These are phyloP conservation scores for Vigna unguiculata DNA, from an alignment of 306 rosid genomes.

Conservation along the genomic window DNA sequence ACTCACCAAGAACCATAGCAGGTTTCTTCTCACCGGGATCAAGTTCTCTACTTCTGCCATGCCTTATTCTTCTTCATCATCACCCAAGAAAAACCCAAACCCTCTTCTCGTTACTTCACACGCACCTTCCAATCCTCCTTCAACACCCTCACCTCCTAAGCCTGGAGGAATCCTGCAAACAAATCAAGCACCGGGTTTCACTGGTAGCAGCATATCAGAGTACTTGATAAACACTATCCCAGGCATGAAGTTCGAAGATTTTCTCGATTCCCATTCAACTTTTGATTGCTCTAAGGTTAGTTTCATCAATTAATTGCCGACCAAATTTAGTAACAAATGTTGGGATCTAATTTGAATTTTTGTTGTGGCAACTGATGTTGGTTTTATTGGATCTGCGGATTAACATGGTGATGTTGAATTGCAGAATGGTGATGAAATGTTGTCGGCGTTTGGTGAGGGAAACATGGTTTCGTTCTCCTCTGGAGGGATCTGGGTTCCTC, in stretches of 20 bases:
- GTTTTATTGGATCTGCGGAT: constrained; percentile 25
- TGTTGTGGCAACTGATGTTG: neutral
- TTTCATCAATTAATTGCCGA: neutral
- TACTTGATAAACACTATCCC: constrained; percentile 90
- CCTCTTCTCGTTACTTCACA: neutral
- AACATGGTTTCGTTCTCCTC: constrained; percentile 51
- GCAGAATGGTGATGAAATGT: constrained; percentile 57
- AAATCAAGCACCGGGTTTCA: constrained; percentile 39
- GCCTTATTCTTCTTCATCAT: constrained; percentile 23
- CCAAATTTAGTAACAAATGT: neutral
- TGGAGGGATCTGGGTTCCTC: constrained; percentile 80
- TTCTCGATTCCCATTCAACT: constrained; percentile 69
- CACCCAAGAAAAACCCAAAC: constrained; percentile 1
- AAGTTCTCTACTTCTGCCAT: constrained; percentile 57
- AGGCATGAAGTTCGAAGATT: constrained; percentile 92
- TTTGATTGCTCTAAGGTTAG: constrained; percentile 70
- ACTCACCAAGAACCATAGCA: constrained; percentile 70
- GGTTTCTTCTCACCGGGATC: constrained; percentile 83
- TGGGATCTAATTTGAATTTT: neutral
- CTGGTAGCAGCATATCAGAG: constrained; percentile 74
- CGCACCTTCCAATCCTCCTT: constrained; percentile 39
- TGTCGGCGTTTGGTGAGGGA: constrained; percentile 45
- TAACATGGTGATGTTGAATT: constrained; percentile 39
- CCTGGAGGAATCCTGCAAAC: neutral
- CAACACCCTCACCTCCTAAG: constrained; percentile 34